Evolutionary conservation across 148 eudicot genomes (phyloP).

Genomic region (Spergularia marina): DNA sequence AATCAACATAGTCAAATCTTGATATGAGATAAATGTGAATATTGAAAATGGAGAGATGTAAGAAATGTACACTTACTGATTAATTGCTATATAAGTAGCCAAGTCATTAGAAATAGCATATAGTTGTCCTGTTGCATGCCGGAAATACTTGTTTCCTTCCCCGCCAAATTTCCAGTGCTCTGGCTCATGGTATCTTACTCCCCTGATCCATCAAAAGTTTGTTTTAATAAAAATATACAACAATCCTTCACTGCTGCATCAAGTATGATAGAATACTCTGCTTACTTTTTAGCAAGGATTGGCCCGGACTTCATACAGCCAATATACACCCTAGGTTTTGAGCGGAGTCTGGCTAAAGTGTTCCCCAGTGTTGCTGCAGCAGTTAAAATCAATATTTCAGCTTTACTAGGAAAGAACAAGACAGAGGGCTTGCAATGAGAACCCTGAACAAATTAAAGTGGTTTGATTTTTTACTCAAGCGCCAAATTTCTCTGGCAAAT

Average conservation of each 20-base stretch:
- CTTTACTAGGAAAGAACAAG: neutral
- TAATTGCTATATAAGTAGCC: constrained; percentile 55
- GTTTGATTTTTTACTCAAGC: too few relatives aligned
- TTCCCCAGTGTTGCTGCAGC: constrained; percentile 66
- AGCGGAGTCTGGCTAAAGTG: constrained; percentile 55
- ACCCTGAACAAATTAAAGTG: too few relatives aligned
- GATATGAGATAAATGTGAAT: neutral
- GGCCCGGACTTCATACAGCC: constrained; percentile 94
- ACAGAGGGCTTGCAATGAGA: neutral
- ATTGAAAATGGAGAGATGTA: neutral
- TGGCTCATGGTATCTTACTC: constrained; percentile 70
- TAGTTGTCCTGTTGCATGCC: constrained; percentile 71
- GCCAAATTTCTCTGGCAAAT: too few relatives aligned
- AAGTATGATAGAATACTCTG: neutral
- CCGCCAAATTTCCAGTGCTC: constrained; percentile 82
- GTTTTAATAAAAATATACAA: constrained; percentile 8
- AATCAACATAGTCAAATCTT: neutral
- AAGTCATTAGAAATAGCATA: constrained; percentile 68
- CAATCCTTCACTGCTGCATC: neutral
- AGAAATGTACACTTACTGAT: constrained; percentile 42
- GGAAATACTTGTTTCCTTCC: constrained; percentile 62
- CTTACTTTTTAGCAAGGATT: constrained; percentile 72
- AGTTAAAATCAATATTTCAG: neutral
- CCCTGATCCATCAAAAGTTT: constrained; percentile 35
- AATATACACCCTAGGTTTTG: constrained; percentile 62